Base-by-base conservation (phyloP, 257 asterid genomes). In the Petunia secreta region DNA sequence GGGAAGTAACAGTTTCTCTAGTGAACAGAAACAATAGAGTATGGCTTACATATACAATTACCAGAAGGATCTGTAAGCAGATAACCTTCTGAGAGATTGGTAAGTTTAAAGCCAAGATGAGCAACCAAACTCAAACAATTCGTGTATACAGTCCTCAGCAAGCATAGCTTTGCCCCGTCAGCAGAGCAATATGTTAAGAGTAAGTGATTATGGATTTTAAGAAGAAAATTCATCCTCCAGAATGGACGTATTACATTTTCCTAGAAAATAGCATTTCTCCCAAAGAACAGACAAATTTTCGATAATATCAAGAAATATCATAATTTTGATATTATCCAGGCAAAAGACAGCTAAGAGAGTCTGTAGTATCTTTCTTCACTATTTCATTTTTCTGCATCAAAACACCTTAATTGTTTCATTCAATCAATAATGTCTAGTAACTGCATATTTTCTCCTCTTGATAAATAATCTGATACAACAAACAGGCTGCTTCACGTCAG, bases 211-310 rank as follows among this genome's bases (percentile, higher is more conserved):
- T n/a, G 4, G 38, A 59, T n/a, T 58, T 59, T 59, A 59, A 59
- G 64, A 59, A 59, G 64, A 59, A 16, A 59, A 16, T 59, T 59
- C 64, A 59, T 25, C 64, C 64, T 59, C 38, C 64, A 59, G 38
- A 52, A 52, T 52, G 57, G 57, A 6, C 2, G 4, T 4, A 59
- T 16, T 59, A 59, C 64, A 59, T 59, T 16, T 59, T 59, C 64
- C 8, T n/a, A 59, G 34, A 59, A 52, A 9, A 52, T 52, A 52
- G 57, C 57, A 52, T 8, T 52, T 1, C 57, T 52, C 15, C 4
- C 57, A 52, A 52, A 52, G 57, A 52, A 52, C 15, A 2, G 57
- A 52, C 57, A 52, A 8, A 52, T 8, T 52, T 52, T 52, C 2
- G 57, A 8, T 52, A 10, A 52, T 52, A 15, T 52, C 11, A 15